Conservation (phyloP, 495 filamentous ascomycete genomes). For the Podospora comata region DNA sequence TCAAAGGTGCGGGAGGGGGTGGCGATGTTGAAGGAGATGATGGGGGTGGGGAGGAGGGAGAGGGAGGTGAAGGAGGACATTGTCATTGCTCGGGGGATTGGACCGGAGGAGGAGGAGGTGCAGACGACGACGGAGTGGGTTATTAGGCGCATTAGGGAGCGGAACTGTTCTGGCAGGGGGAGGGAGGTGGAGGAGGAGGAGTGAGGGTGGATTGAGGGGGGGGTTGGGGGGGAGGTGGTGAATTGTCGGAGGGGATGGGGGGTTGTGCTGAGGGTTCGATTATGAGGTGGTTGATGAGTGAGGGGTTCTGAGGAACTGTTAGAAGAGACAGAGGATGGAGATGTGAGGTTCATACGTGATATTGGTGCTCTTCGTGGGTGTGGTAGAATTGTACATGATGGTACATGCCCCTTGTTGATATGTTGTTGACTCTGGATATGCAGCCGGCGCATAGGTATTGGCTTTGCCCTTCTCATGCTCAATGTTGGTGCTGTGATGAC, state of each 20-base stretch:
- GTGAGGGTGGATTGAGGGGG: slow-evolving; percentile 15
- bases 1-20: slow-evolving; percentile 67
- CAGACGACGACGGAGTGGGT: slow-evolving; percentile 73
- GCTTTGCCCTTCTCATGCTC: not conserved
- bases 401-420: not conserved
- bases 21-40: slow-evolving; percentile 76
- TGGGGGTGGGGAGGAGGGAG: slow-evolving; percentile 60
- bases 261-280: slow-evolving; percentile 18
- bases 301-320: not conserved
- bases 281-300: not conserved
- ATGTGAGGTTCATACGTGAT: not conserved
- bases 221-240: slow-evolving; percentile 16
- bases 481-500: not conserved
- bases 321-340: not conserved
- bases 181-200: slow-evolving; percentile 5
- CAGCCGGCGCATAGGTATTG: not conserved
- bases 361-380: not conserved
- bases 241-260: slow-evolving; percentile 5
- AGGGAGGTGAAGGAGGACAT: slow-evolving; percentile 83
- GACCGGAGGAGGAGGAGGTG: slow-evolving; percentile 43
- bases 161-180: slow-evolving; percentile 44
- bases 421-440: not conserved
- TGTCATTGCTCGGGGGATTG: slow-evolving; percentile 60
- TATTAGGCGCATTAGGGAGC: slow-evolving; percentile 64
- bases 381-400: not conserved